Base-by-base conservation (phyloP, 2,329 filamentous ascomycete species). In the Lojkania enalia region DNA sequence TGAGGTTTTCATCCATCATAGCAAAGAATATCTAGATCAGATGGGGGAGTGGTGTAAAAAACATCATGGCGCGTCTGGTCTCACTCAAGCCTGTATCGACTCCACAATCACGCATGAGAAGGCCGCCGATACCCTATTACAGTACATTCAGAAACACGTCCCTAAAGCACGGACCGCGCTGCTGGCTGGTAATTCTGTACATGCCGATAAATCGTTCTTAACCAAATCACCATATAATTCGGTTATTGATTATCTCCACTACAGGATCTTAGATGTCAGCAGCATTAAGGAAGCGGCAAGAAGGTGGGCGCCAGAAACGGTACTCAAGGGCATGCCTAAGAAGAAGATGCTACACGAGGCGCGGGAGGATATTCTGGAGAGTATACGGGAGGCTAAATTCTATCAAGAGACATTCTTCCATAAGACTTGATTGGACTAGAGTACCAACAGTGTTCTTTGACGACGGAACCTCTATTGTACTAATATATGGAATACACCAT, bases 21-120 rank as follows among this genome's bases (percentile, higher is more conserved):
- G 83, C 1, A 77, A 84, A 60, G 76, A 82, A 42, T 80, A 82
- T 31, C 82, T 97, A 58, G 84, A 86, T 61, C 70, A 76, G 61
- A 97, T 99, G 85, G 88, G 87, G 57, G 84, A 86, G 39, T 99
- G 94, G 94, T 97, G 94, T 71, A 87, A 81, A 39, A 75, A 77
- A 40, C 91, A 88, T 37, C 94, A 97, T 70, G 83, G 79, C 57
- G 74, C 81, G 41, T 90, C 85, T n/a, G 94, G 94, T 7, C 81
- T 99, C 42, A 94, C 88, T 0, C 78, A 81, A 37, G 83, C 85
- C 13, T 90, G 90, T 41, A 74, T 92, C 36, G 75, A 81, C 21
- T 96, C 91, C 0, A 81, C 77, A 1, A 86, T 83, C 2, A 90
- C 86, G 2, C 78, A 88, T 1, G 79, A 86, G 49, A 73, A 84